Evolutionary conservation across 2,329 filamentous ascomycete genomes (phyloP), one percentile per base, ranked within the genome.

Genomic region (Apiospora arundinis): DNA sequence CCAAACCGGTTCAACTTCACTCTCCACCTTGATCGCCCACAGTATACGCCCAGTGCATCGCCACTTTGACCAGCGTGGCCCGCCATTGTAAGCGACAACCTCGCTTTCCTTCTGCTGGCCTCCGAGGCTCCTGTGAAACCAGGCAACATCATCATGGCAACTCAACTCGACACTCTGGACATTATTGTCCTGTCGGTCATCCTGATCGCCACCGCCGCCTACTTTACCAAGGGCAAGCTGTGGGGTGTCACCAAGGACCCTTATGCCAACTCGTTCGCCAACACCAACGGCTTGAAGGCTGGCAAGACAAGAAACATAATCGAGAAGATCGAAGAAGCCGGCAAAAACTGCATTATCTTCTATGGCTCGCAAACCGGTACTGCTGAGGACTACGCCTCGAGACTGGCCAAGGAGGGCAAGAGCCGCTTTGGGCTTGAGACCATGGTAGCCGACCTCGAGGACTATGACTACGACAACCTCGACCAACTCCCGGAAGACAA

Each of bases 361-460:
- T 99, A 98, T 81, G 96, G 96, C 76, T 99, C 96, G 44, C 96
- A 99, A 85, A 99, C 96, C 25, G 96, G 96, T 78, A 99, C 96
- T 52, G 96, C 96, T 68, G 97, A 99, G 85, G 96, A 99, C 83
- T 99, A 99, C 80, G 97, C 96, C 75, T 97, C 95, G 16, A 91
- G 97, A 77, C 86, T 99, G 77, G 95, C 96, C 75, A 99, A 99
- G 88, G 96, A 99, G 84, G 96, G 96, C 79, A 95, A 95, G 82
- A 97, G 95, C 78, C 91, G 96, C 74, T 99, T 97, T 81, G 96
- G 96, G 48, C 88, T 99, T 74, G 97, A 97, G 84, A 98, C 95
- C 74, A 98, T 99, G 95, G 95, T 97, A 21, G 96, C 95, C 70
- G 96, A 99, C 83, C 87, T 99, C 74, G 96, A 99, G 83, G 96